Evolutionary conservation across 2,329 filamentous ascomycete genomes (phyloP), one percentile per base, ranked within the genome.

Genomic region (Neoscytalidium dimidiatum): DNA sequence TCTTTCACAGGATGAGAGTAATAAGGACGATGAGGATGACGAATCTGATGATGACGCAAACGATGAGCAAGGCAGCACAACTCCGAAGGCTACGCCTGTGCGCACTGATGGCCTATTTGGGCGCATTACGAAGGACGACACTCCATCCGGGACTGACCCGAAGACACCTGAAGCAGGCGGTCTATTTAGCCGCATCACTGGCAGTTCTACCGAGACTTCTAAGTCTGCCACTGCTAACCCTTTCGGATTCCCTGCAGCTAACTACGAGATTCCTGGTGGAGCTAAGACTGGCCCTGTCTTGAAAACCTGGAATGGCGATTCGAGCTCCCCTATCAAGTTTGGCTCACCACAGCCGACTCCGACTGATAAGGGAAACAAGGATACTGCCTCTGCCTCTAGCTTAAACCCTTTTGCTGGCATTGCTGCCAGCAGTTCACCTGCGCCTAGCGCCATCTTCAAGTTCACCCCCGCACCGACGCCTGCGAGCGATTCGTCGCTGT

Each of bases 371-470:
- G 33, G 17, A 9, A 62, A 62, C 46, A 43, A 41, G 14, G 46
- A 28, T 5, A 26, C 58, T 17, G 26, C 58, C 7, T 38, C 58
- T 21, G 21, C 61, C n/a, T 11, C 61, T 7, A 31, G 23, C 46
- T 44, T 31, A 13, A 73, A 71, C 4, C 67, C 71, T 14, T 74
- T 73, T 4, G 71, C 72, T 4, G 74, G 71, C n/a, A 23, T 65
- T 38, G 28, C 57, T 14, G 41, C 43, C 13, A 49, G 56, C 21
- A 51, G 35, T 28, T 64, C 64, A 19, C 31, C 63, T 19, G 28
- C 46, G 23, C 17, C 23, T 23, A 17, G 11, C 14, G 13, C 62
- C 17, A 35, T 41, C 14, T 66, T 64, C 46, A 64, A 49, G 43
- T 66, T 66, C 41, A 53, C 61, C 13, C 41, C 41, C 17, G 43